A percentile compares a stretch with the other conserved stretches of the same genome.
phyloP scores from a whole-genome alignment of 2,329 filamentous ascomycete genomes.

The Lithohypha guttulata region DNA sequence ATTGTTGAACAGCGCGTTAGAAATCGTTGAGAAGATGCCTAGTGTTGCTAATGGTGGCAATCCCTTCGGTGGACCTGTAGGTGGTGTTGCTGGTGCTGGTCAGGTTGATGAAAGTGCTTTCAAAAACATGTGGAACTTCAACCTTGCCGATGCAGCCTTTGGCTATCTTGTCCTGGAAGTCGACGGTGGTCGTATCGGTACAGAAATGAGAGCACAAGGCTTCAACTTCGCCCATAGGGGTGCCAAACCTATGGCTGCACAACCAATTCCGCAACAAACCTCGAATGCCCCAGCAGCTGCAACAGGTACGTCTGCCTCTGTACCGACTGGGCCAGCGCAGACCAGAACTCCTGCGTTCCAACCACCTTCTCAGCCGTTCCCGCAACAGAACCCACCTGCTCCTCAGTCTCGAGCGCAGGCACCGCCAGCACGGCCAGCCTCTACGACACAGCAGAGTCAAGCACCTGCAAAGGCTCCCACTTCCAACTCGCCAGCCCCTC shows the following conservation, averaged over 20 bases:
- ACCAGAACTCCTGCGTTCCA: constrained; percentile 32
- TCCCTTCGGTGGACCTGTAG: constrained; percentile 80
- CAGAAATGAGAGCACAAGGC: constrained; percentile 95
- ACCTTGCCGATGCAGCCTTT: constrained; percentile 87
- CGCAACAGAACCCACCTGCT: constrained; percentile 25
- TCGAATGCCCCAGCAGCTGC: constrained; percentile 9
- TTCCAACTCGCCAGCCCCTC: constrained; percentile 31
- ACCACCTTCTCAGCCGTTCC: constrained; percentile 29
- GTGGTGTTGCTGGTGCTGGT: constrained; percentile 59
- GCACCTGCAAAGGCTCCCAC: constrained; percentile 22
- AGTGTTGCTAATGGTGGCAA: constrained; percentile 89
- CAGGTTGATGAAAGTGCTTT: constrained; percentile 97
- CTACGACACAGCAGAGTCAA: constrained; percentile 9
- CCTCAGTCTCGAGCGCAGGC: constrained; percentile 26
- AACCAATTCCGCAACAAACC: constrained; percentile 13
- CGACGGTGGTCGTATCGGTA: constrained; percentile 89
- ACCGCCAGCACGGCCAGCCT: constrained; percentile 16
- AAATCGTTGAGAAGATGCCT: too few species aligned
- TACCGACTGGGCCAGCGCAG: constrained; percentile 29
- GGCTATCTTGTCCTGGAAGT: constrained; percentile 92
- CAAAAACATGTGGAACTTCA: constrained; percentile 99
- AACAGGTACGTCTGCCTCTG: constrained; percentile 24
- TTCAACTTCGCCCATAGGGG: constrained; percentile 98
- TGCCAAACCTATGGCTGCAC: constrained; percentile 31
- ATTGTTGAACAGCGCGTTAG: too few species aligned